Conservation (phyloP, 768 basidiomycete species). For the Rhodosporidiobolus odoratus region DNA sequence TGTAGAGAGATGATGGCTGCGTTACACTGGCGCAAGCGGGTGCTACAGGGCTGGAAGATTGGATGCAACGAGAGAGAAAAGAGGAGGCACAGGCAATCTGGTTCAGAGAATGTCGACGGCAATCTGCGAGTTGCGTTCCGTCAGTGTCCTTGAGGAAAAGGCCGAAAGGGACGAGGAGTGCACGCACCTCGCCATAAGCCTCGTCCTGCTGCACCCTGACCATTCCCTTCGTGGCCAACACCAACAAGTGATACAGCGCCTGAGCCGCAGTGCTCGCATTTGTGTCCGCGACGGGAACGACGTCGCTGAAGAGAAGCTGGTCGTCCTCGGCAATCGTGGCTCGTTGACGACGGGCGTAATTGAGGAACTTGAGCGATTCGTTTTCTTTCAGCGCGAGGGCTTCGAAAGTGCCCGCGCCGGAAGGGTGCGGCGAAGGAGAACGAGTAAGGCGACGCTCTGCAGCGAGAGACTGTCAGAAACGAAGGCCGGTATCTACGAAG, state of each 20-base stretch:
- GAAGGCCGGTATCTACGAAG: too few species aligned
- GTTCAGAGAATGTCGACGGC: slow-evolving; percentile 3
- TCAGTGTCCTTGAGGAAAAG: too few species aligned
- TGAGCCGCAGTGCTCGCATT: slow-evolving; percentile 13
- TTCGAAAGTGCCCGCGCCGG: background rate
- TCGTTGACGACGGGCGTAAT: slow-evolving; percentile 4
- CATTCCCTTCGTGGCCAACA: slow-evolving; percentile 16
- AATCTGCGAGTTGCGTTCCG: too few species aligned
- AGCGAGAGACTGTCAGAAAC: background rate
- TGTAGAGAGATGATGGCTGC: too few species aligned
- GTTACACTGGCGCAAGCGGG: too few species aligned
- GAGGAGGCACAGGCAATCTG: background rate
- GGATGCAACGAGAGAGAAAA: background rate
- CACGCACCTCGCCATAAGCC: slow-evolving; percentile 24
- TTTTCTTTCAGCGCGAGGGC: slow-evolving; percentile 15
- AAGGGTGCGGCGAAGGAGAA: background rate
- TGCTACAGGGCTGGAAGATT: too few species aligned
- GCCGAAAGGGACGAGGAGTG: background rate
- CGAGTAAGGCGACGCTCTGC: background rate
- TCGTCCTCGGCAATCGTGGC: background rate
- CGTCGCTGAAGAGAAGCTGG: slow-evolving; percentile 22
- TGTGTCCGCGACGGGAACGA: slow-evolving; percentile 17
- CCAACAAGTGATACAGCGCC: slow-evolving; percentile 27
- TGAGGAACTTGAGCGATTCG: slow-evolving; percentile 28
- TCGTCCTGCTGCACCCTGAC: slow-evolving; percentile 23